Percentiles rank a stretch among this genome's conserved stretches.
Conservation (phyloP, 2,329 filamentous ascomycete species). For the Davidsoniella eucalypti region DNA sequence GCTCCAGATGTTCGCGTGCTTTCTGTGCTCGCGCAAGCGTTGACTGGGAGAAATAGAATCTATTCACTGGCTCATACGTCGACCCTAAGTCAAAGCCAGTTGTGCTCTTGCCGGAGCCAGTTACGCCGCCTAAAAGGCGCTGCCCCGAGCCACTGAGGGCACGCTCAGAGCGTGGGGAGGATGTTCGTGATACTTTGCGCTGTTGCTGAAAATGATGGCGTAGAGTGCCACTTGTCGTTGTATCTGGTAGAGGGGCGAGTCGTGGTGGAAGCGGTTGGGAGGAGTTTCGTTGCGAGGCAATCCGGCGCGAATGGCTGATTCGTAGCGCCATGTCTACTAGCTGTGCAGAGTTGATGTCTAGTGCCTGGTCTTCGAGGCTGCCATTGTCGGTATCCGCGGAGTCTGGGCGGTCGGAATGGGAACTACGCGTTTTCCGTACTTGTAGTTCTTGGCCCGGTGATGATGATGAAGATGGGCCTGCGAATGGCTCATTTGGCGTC, state of each 20-base stretch:
- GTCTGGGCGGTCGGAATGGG: conserved; percentile 14
- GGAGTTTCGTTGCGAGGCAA: conserved; percentile 41
- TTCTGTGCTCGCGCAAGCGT: conserved; percentile 72
- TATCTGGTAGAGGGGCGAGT: conserved; percentile 36
- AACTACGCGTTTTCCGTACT: background rate
- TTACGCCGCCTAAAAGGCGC: conserved; percentile 14
- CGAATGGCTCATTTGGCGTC: no score
- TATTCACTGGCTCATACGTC: conserved; percentile 22
- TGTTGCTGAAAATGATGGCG: conserved; percentile 58
- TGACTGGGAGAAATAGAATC: conserved; percentile 57
- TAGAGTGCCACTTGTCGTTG: conserved; percentile 39
- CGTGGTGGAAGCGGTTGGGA: conserved; percentile 34
- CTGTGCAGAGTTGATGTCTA: conserved; percentile 66
- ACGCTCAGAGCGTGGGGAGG: conserved; percentile 40
- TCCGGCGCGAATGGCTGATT: conserved; percentile 63
- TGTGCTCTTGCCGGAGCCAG: conserved; percentile 21
- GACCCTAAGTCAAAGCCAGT: conserved; percentile 20
- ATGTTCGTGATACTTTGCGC: conserved; percentile 41
- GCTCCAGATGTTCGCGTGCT: conserved; percentile 69
- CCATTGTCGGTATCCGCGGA: conserved; percentile 15
- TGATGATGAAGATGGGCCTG: no score
- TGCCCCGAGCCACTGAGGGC: conserved; percentile 18
- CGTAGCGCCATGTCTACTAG: conserved; percentile 88
- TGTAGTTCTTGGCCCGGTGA: conserved; percentile 1
- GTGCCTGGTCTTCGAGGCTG: conserved; percentile 17